Evolutionary conservation across 257 asterid species (phyloP), one percentile per base, ranked within the genome.

Genomic region (Knoxia roxburghii): DNA sequence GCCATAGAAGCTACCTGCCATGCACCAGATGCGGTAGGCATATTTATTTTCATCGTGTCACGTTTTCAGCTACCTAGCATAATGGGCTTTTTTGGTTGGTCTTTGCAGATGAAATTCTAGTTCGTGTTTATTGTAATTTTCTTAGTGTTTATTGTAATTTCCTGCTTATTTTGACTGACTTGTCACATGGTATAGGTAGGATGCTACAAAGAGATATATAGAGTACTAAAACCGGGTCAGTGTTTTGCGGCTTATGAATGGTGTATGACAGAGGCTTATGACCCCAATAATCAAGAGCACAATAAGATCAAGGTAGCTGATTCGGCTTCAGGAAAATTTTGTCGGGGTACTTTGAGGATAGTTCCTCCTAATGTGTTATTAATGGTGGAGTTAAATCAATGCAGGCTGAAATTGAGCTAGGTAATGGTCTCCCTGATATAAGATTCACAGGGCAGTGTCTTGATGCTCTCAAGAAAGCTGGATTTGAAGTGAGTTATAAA

Each of bases 1-100:
- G 99, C 97, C 41, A 90, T 94, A 75, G 99, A 90, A 83, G 99
- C 99, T 64, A 94, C 99, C 51, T 94, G 99, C 71, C 99, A 94
- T 66, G 99, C 99, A 58, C 99, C 99, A 1, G 99, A 94, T 71
- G 85, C 88, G 37, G 99, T 94, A 80, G 24, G 92, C 63, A 64
- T 66, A 65, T 37, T 56, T 37, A 23, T 35, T 65, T 64, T 32
- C 37, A 29, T 37, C 48, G 41, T 46, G 32, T 2, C 50, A 41
- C 45, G 23, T 54, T 52, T 20, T 69, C 12, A 21, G 20, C 15
- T 11, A 55, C 18, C 37, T 7, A n/a, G 50, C 54, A 2, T 35
- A 33, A 8, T n/a, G 40, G 5, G 23, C 23, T 40, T 62, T n/a
- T n/a, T 61, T 62, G 54, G 26, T 33, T 65, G 60, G 21, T 65